phyloP scores from a whole-genome alignment of 345 rosid species.

The Eutrema yunnanense region DNA sequence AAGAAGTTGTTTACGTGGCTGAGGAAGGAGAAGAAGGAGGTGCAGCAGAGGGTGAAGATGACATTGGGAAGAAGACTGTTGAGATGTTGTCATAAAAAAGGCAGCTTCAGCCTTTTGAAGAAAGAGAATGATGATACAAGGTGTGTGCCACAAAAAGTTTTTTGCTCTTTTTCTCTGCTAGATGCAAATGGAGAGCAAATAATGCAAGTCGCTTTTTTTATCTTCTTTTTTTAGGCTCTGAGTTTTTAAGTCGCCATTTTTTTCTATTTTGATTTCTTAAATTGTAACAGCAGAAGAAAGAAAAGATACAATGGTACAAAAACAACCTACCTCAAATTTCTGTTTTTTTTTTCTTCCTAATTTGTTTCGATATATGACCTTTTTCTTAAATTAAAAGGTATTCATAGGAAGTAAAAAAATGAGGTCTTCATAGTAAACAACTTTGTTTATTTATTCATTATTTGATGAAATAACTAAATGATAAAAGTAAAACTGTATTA shows the following conservation, averaged over 20 bases:
- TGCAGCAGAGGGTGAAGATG: constrained; percentile 37
- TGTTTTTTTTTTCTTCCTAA: not conserved
- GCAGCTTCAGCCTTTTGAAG: constrained; percentile 5
- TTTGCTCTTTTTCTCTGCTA: constrained; percentile 4
- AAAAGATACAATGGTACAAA: constrained; percentile 20
- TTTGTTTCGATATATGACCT: not conserved
- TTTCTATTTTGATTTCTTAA: constrained; percentile 12
- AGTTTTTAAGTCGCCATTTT: constrained; percentile 30
- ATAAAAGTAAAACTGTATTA: too few species aligned
- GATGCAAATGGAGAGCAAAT: constrained; percentile 6
- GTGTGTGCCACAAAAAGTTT: not conserved
- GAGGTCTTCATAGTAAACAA: not conserved
- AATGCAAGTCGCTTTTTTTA: not conserved
- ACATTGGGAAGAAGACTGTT: constrained; percentile 57
- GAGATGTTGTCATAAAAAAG: constrained; percentile 47
- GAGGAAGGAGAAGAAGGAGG: constrained; percentile 36
- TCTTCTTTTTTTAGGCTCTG: constrained; percentile 27
- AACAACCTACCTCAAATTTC: not conserved
- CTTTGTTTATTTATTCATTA: not conserved
- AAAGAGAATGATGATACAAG: not conserved
- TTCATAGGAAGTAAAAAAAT: not conserved
- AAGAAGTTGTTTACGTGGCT: constrained; percentile 33
- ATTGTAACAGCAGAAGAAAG: constrained; percentile 38
- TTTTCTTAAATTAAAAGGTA: not conserved
- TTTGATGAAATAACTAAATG: not conserved